Base-by-base conservation (phyloP, 2,329 filamentous ascomycete genomes). In the Hypoxylon sp. region DNA sequence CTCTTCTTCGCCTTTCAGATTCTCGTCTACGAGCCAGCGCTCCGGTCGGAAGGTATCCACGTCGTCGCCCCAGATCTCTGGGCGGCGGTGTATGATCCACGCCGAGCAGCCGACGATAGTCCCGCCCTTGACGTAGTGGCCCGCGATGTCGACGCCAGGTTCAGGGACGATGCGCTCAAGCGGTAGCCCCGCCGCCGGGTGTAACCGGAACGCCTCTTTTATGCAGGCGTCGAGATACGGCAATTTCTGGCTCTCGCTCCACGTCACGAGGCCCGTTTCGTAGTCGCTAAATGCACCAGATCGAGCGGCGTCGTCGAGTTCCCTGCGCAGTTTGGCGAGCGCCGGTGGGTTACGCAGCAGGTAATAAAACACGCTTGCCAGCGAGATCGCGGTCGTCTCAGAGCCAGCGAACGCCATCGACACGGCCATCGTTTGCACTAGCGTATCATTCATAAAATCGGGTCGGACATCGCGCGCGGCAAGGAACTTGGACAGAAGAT, bases 341-440 rank as follows among this genome's bases (percentile, higher is more conserved):
- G 83, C 84, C 0, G 72, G 39, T 0, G 90, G 89, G 73, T 89
- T 87, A 74, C 90, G 90, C 37, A 94, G 83, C 3, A 94, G 80
- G 78, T 89, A 90, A 80, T 94, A 94, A 74, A 95, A 92, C 0
- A 94, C 86, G 5, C 89, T 85, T 5, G 87, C 87, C 0, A 94
- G 84, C 5, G 87, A 89, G 75, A 94, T 94, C 42, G 91, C 92
- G 0, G 92, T 95, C 0, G 92, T 95, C 79, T 96, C 93, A 1
- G 88, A 91, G 3, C 92, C 92, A 0, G 93, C 93, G 72, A 92
- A 88, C 0, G 86, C 86, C 90, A 92, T 92, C 64, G 85, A 89
- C n/a, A 90, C 87, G 54, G 90, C 90, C 81, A 92, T 91, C 5
- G 90, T 90, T 70, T 91, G 87, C 10, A 93, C 91, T 8, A 91